Evolutionary conservation across 192 early-diverging fungal species (phyloP), one percentile per base, ranked within the genome.

Genomic region (Coemansia nantahalensis): DNA sequence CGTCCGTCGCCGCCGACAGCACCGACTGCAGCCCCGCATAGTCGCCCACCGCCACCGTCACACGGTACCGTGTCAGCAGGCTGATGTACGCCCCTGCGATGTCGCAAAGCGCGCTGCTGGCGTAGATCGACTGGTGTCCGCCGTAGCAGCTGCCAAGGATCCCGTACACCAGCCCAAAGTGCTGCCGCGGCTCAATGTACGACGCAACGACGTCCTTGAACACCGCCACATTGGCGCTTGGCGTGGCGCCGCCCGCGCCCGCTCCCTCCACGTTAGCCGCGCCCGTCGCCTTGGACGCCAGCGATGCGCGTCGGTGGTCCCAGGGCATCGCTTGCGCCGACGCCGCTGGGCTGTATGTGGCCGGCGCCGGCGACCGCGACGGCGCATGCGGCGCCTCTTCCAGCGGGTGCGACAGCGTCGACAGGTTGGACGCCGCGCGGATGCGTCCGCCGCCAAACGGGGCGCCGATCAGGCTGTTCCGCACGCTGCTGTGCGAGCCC

Each of bases 171-270:
- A 93, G 62, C 7, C 91, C 91, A 34, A 89, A 69, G 50, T 92
- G 89, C 48, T 92, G 88, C 7, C 91, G 78, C 8, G 90, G 87
- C 46, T 93, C 91, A 19, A 92, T 70, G 66, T 84, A 83, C 13
- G 56, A 80, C 34, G 89, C 48, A n/a, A 90, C 53, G 2, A 81
- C 80, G 39, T 90, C 63, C 13, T 51, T 50, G 39, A 55, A 55
- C 32, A 56, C 58, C 3, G 51, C 58, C 17, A 56, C 58, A 11
- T 56, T 61, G 13, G 65, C 58, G 26, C 58, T 61, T 23, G 52
- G 57, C 22, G 63, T 59, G 30, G 34, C 36, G 45, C n/a, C 30
- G 34, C 47, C 36, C 31, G 34, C 35, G 34, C 18, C 18, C 16
- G 7, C 26, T 3, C 26, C 26, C 26, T 28, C 4, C 4, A 7